Evolutionary conservation across 116 monocot species (phyloP), one percentile per base, ranked within the genome.

Genomic region (Posidonia oceanica): DNA sequence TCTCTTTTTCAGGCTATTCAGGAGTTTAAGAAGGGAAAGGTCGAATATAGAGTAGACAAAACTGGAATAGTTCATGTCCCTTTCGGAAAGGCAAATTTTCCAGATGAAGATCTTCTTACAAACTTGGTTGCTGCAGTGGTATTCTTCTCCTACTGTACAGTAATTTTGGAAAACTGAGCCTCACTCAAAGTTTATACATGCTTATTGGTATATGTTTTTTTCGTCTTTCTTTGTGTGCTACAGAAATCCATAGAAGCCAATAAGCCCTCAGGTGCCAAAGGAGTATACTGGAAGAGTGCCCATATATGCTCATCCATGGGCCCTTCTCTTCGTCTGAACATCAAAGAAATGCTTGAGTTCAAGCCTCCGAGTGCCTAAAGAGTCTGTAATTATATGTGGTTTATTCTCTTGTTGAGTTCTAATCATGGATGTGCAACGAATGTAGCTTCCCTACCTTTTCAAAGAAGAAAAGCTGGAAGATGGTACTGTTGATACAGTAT

Each of bases 231-330:
- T 67, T 14, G 63, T 20, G 63, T 69, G 14, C 55, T 75, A 54
- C 81, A 97, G 97, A 88, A 82, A 80, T 97, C 97, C 17, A 77
- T 97, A 18, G 97, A 92, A 77, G 51, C 82, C 71, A 97, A 97
- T 85, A 97, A 97, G 72, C 97, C 97, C 36, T 71, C 91, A 18
- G 96, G 96, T 53, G 97, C 91, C 1, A 97, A 92, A 82, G 89
- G 89, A 72, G 82, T 92, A 17, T 97, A 97, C 62, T 97, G 97
- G 97, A 97, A 84, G 63, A 97, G 89, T 54, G 87, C 89, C 0
- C 86, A 91, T 74, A 80, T 97, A 66, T 97, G 97, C 75, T 92
- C 97, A 42, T 91, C 97, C 23, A 97, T 97, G 97, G 89, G 97
- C 5, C 97, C 97, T 75, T 97, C 97, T 18, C 66, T 97, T 44